These are phyloP conservation scores for Hibiscus tridactylites DNA, from an alignment of 345 rosid genomes.

Conservation along the genomic window DNA sequence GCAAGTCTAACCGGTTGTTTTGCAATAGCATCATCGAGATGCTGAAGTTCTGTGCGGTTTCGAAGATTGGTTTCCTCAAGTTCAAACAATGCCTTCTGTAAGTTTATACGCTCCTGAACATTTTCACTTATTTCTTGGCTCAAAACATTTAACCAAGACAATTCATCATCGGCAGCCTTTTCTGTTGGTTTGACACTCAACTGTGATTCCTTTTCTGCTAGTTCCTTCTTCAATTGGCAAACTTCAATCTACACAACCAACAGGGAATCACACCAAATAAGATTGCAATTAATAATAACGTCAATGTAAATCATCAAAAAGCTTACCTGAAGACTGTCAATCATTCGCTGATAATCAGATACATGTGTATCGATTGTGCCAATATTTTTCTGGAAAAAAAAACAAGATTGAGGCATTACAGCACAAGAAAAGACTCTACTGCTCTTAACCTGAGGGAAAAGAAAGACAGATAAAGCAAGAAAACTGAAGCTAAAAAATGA, in stretches of 20 bases:
- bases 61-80: conserved; percentile 77
- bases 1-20: conserved; percentile 53
- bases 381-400: conserved; percentile 62
- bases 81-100: conserved; percentile 85
- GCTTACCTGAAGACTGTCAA: conserved; percentile 86
- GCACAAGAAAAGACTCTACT: not conserved
- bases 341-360: conserved; percentile 93
- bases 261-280: not conserved
- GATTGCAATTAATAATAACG: not conserved
- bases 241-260: conserved; percentile 61
- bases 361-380: conserved; percentile 84
- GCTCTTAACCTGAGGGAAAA: not conserved
- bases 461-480: not conserved
- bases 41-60: conserved; percentile 71
- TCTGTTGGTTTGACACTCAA: conserved; percentile 64
- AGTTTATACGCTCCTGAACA: conserved; percentile 86
- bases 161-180: conserved; percentile 69
- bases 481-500: not conserved
- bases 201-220: conserved; percentile 80
- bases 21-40: conserved; percentile 79
- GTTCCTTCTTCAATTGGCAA: conserved; percentile 64
- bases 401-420: not conserved
- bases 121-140: conserved; percentile 95
- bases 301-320: conserved; percentile 5
- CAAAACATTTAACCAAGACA: conserved; percentile 76